A percentile compares a stretch with the other conserved stretches of the same genome.
Evolutionary conservation across 2,329 filamentous ascomycete genomes (phyloP).

Genomic region (Fusarium chaquense): DNA sequence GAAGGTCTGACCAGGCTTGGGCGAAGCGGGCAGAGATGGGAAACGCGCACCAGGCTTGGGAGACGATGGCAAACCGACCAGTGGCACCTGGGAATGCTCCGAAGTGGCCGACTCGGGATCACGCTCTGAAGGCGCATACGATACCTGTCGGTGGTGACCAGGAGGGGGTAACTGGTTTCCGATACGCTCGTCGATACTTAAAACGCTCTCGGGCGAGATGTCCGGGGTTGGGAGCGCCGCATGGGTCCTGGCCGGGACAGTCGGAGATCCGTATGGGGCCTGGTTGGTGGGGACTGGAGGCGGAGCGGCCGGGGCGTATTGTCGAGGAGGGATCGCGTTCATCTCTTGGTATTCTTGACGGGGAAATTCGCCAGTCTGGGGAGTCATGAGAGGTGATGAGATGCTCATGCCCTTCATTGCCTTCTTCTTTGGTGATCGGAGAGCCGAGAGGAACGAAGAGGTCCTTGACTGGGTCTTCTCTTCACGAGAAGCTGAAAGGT

Average conservation of each 20-base stretch:
- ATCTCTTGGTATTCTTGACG: conserved; percentile 68
- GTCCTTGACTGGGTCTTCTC: conserved; percentile 68
- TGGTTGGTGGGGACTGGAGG: conserved; percentile 67
- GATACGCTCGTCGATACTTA: conserved; percentile 69
- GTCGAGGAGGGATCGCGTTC: conserved; percentile 67
- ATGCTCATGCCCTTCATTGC: conserved; percentile 67
- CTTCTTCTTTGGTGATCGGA: conserved; percentile 70
- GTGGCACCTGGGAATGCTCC: conserved; percentile 62
- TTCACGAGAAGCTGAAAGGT: conserved; percentile 58
- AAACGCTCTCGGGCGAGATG: conserved; percentile 56
- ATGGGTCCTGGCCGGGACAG: conserved; percentile 42
- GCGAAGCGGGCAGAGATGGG: conserved; percentile 61
- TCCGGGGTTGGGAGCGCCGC: conserved; percentile 48
- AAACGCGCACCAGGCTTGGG: conserved; percentile 54
- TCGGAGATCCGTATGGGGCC: conserved; percentile 48
- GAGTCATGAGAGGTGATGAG: conserved; percentile 74
- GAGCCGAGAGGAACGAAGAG: conserved; percentile 70
- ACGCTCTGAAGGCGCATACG: conserved; percentile 55
- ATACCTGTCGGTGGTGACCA: conserved; percentile 54
- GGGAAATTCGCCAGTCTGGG: conserved; percentile 70
- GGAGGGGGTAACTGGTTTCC: conserved; percentile 54
- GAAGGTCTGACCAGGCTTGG: conserved; percentile 64
- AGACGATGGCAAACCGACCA: conserved; percentile 64
- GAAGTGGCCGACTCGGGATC: conserved; percentile 66
- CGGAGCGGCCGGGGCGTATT: conserved; percentile 68